Conservation (phyloP, 768 basidiomycete genomes). For the Lentinula raphanica region DNA sequence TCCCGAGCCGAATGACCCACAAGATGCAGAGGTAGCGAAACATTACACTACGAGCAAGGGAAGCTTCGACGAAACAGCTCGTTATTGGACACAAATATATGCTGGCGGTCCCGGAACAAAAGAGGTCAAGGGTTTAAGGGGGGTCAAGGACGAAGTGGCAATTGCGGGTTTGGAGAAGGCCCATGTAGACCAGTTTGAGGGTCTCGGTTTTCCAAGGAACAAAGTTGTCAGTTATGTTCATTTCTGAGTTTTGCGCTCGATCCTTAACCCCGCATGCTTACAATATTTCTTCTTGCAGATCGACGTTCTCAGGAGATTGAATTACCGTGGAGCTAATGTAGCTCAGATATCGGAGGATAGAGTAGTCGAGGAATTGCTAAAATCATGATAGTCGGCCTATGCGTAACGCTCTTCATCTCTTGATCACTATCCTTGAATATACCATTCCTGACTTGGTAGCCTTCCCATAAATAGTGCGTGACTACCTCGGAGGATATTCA, state of each 20-base stretch:
- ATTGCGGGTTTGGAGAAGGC: conserved; percentile 79
- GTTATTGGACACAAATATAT: conserved; percentile 91
- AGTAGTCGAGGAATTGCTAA: conserved; percentile 82
- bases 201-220: conserved; percentile 72
- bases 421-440: neutral
- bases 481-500: too few relatives aligned
- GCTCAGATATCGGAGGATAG: conserved; percentile 77
- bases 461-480: neutral
- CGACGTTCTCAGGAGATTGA: conserved; percentile 80
- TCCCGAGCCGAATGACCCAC: conserved; percentile 93
- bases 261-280: neutral
- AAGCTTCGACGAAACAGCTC: conserved; percentile 88
- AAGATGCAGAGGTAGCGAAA: conserved; percentile 97
- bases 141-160: conserved; percentile 48
- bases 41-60: conserved; percentile 87
- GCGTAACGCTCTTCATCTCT: neutral
- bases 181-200: conserved; percentile 81
- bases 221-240: conserved; percentile 60
- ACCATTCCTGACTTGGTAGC: neutral
- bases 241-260: neutral
- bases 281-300: conserved; percentile 42
- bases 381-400: conserved; percentile 27
- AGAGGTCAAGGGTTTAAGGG: conserved; percentile 44
- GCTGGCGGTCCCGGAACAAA: conserved; percentile 64
- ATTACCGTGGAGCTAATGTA: conserved; percentile 81